A percentile compares a stretch with the other conserved stretches of the same genome.
phyloP scores from a whole-genome alignment of 345 rosid genomes.

The Hirschfeldia incana region DNA sequence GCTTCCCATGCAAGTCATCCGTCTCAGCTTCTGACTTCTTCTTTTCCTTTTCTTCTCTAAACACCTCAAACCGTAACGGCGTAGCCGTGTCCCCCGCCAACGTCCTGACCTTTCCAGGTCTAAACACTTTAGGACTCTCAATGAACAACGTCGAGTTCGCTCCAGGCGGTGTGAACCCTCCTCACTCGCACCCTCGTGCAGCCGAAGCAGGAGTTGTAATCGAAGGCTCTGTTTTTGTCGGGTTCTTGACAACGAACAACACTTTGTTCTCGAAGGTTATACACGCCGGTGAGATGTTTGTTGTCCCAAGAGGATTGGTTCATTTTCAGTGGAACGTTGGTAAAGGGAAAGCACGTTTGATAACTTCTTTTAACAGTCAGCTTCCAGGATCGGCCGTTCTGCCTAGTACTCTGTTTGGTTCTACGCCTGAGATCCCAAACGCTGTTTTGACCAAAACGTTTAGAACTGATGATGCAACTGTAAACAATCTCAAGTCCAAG shows the following conservation, averaged over 20 bases:
- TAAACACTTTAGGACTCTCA: constrained; percentile 65
- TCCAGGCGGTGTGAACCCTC: constrained; percentile 63
- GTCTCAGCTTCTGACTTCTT: constrained; percentile 67
- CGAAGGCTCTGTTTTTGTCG: constrained; percentile 61
- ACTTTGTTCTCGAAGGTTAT: constrained; percentile 53
- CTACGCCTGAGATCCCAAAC: constrained; percentile 59
- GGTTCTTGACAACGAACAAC: constrained; percentile 53
- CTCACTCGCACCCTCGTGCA: constrained; percentile 73
- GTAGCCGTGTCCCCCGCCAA: constrained; percentile 41
- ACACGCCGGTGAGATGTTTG: constrained; percentile 58
- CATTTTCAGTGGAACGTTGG: constrained; percentile 84
- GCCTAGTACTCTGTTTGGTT: constrained; percentile 48
- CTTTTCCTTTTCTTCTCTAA: constrained; percentile 54
- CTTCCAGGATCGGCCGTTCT: constrained; percentile 55
- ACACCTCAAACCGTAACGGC: constrained; percentile 53
- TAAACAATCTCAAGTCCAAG: constrained; percentile 55
- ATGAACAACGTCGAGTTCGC: constrained; percentile 72
- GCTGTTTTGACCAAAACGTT: constrained; percentile 58
- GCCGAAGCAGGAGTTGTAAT: constrained; percentile 55
- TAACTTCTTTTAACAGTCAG: constrained; percentile 77
- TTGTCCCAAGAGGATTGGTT: constrained; percentile 60
- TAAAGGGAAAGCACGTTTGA: constrained; percentile 51
- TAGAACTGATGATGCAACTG: constrained; percentile 46
- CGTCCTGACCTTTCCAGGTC: constrained; percentile 56
- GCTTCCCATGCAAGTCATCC: constrained; percentile 69